Percentiles rank a stretch among this genome's conserved stretches.
phyloP scores from a whole-genome alignment of 768 basidiomycete genomes.

The Mycena latifolia region DNA sequence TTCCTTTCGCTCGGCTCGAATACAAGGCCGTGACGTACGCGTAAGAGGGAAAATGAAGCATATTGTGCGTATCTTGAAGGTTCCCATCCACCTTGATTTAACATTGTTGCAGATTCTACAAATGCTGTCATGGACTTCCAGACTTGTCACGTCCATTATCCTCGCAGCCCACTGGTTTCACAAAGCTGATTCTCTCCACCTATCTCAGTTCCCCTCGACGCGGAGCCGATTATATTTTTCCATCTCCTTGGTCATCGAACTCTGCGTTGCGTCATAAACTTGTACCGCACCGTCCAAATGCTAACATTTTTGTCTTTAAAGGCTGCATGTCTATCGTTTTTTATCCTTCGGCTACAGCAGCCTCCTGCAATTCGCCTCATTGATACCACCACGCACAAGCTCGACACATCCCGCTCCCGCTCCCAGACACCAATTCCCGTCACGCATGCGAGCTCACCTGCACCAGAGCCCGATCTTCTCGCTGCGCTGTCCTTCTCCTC shows the following conservation, averaged over 20 bases:
- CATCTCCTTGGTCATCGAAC: conserved; percentile 61
- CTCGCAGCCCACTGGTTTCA: conserved; percentile 57
- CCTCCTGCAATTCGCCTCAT: conserved; percentile 81
- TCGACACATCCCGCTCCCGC: conserved; percentile 49
- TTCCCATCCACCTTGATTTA: neutral
- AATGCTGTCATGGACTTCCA: conserved; percentile 66
- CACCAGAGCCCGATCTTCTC: conserved; percentile 67
- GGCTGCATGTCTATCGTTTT: conserved; percentile 65
- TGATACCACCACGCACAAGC: conserved; percentile 61
- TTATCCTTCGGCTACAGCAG: conserved; percentile 71
- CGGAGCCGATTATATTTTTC: conserved; percentile 61
- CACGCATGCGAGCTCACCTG: conserved; percentile 23
- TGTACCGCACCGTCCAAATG: conserved; percentile 3
- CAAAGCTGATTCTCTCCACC: conserved; percentile 53
- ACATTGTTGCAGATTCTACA: conserved; percentile 65
- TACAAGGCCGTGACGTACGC: conserved; percentile 80
- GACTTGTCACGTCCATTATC: conserved; percentile 63
- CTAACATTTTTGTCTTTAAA: conserved; percentile 40
- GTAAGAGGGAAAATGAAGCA: conserved; percentile 74
- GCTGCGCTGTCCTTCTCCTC: conserved; percentile 75
- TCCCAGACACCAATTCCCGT: conserved; percentile 57
- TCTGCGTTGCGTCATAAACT: conserved; percentile 59
- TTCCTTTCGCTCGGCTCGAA: conserved; percentile 65
- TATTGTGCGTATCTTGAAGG: conserved; percentile 59
- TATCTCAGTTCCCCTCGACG: conserved; percentile 51